phyloP scores from a whole-genome alignment of 1,284 basidiomycete genomes.

The Grifola frondosa region DNA sequence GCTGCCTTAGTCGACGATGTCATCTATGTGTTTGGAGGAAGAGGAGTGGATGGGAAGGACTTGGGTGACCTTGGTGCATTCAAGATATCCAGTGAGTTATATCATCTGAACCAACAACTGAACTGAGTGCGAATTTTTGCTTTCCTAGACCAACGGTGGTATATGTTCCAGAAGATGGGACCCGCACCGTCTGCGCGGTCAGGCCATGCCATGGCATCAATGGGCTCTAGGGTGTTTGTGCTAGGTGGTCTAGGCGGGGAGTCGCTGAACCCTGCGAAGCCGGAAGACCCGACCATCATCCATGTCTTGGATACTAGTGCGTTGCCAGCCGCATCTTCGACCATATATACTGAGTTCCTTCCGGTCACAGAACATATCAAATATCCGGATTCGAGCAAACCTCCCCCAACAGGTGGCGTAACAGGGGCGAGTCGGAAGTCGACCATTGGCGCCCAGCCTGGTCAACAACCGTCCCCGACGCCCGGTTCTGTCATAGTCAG shows the following conservation, averaged over 20 bases:
- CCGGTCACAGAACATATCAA: conserved; percentile 80
- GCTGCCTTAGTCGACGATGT: conserved; percentile 97
- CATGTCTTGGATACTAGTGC: conserved; percentile 92
- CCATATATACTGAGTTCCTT: conserved; percentile 3
- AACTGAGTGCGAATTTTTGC: conserved; percentile 3
- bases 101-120: neutral
- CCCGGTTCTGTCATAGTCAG: conserved; percentile 33
- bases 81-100: conserved; percentile 85
- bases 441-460: conserved; percentile 35
- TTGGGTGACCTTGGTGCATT: conserved; percentile 94
- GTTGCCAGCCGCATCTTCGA: conserved; percentile 33
- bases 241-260: conserved; percentile 88
- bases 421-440: conserved; percentile 39
- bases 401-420: conserved; percentile 41
- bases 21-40: conserved; percentile 96
- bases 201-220: conserved; percentile 93
- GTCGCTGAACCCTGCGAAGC: conserved; percentile 71
- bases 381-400: conserved; percentile 75
- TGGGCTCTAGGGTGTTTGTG: conserved; percentile 87
- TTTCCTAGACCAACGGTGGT: conserved; percentile 82
- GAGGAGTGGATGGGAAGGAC: conserved; percentile 97
- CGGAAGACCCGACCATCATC: conserved; percentile 81
- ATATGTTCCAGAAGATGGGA: conserved; percentile 99
- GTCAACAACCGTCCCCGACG: conserved; percentile 18
- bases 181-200: conserved; percentile 88